Evolutionary conservation across 306 rosid species (phyloP), one percentile per base, ranked within the genome.

Genomic region (Fagus crenata): DNA sequence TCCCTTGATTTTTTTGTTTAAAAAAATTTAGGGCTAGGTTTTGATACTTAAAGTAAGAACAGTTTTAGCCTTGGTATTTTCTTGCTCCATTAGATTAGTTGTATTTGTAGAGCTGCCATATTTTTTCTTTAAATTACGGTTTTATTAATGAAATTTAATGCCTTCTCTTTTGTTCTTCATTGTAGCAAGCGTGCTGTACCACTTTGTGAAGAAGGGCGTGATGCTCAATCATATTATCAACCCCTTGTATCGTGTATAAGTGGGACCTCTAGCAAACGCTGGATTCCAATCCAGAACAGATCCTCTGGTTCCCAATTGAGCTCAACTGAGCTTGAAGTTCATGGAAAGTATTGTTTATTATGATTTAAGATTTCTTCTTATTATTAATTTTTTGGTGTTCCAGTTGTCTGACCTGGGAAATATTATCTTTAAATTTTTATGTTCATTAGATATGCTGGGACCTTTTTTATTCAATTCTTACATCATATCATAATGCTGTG

Each of bases 261-360:
- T 86, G 92, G 98, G 82, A 86, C 92, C 74, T 76, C 77, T 79
- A 89, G 90, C 87, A 89, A 82, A 80, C 97, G 89, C 75, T 93
- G 99, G 99, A 84, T 81, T 81, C 89, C 99, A 76, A 87, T 92
- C 77, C 96, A 86, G 69, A 91, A 96, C 85, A 93, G 89, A 91
- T 91, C 96, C 43, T 77, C 86, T 77, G 83, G 82, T 80, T 84
- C 84, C 43, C 91, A 81, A 49, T 75, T 89, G 90, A 87, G 84
- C 87, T 71, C 88, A 39, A 75, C 86, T 69, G 92, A 91, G 85
- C 88, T 96, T 83, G 86, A 93, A 87, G 78, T 96, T 89, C 94
- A 96, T 89, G 99, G 99, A 75, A 90, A 91, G 94, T 93, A 76
- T 86, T 83, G 72, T 82, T 86, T 77, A 41, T 84, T 0, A 37